A percentile compares a stretch with the other conserved stretches of the same genome.
Conservation (phyloP, 2,329 filamentous ascomycete species). For the Rutstroemia sp. region DNA sequence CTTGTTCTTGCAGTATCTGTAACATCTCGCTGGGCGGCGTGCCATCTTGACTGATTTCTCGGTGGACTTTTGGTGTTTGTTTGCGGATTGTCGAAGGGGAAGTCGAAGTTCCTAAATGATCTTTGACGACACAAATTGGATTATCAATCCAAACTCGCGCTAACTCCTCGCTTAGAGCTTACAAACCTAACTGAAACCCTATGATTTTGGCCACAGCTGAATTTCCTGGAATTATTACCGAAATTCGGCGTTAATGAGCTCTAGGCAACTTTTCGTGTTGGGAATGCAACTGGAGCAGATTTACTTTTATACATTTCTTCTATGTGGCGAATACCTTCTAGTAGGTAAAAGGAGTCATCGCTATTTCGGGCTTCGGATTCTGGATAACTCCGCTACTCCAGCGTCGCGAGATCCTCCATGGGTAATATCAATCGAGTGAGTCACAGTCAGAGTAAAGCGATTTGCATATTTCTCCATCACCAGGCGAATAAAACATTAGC, state of each 20-base stretch:
- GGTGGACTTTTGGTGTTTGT: slow-evolving; percentile 39
- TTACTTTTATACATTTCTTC: too few species aligned
- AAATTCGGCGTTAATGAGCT: not conserved
- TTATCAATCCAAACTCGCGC: not conserved
- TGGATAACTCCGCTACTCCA: not conserved
- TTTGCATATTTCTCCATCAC: not conserved
- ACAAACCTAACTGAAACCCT: slow-evolving; percentile 2
- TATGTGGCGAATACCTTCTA: too few species aligned
- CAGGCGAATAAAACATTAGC: not conserved
- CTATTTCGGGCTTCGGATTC: not conserved
- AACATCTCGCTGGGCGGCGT: slow-evolving; percentile 98
- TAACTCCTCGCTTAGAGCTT: not conserved
- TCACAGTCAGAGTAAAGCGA: not conserved
- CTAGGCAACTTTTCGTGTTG: not conserved
- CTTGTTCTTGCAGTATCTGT: slow-evolving; percentile 99
- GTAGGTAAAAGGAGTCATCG: too few species aligned
- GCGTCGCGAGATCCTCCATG: not conserved
- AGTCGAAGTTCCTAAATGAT: not conserved
- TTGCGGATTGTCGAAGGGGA: slow-evolving; percentile 16
- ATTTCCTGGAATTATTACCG: slow-evolving; percentile 10
- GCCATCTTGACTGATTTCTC: slow-evolving; percentile 83
- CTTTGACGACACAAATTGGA: slow-evolving; percentile 2
- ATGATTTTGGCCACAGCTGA: slow-evolving; percentile 6
- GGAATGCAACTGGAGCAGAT: not conserved
- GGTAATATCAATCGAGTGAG: not conserved